Base-by-base conservation (phyloP, 2,329 filamentous ascomycete species). In the Aspergillus cejpii region DNA sequence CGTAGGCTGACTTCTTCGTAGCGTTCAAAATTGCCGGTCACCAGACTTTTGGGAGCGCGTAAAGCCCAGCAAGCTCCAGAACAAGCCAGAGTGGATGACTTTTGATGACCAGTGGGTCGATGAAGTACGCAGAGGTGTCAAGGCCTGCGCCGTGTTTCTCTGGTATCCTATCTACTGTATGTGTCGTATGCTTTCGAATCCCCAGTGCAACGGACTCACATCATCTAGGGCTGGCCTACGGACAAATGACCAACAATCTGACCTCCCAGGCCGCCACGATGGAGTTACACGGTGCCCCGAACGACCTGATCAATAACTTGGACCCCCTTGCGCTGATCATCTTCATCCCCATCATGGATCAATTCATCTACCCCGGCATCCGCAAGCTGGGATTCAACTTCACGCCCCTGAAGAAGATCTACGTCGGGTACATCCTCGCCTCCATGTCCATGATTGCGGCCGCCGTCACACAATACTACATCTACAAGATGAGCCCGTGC, bases 21-120 rank as follows among this genome's bases (percentile, higher is more conserved):
- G 56, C 21, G 21, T 53, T 15, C 45, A 49, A 12, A 56, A 55
- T 39, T 55, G 55, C 42, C 29, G 42, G n/a, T 37, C 44, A 1
- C 37, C 37, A 15, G 49, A 51, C 10, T 58, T 59, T 37, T 58
- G 56, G 56, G 49, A 53, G 7, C 43, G 47, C 3, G 55, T 49
- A 7, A 58, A 59, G 26, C 56, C 56, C 3, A 58, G 54, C 37
- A 53, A 43, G 6, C 17, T 56, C 8, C 40, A 50, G 10, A 52
- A 48, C 17, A 51, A 40, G 34, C 56, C 56, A 6, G 20, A 43
- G 2, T 59, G 56, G 56, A 88, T 89, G 82, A 85, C 82, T 0
- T 88, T 87, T 54, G 85, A 90, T 53, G 86, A 90, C 55, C 77
- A 79, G 41, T 90, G 85, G 84, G 85, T 90, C 34, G 85, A 87